Evolutionary conservation across 31 red algal species (phyloP), one percentile per base, ranked within the genome.

Genomic region (Odonthalia washingtoniensis): DNA sequence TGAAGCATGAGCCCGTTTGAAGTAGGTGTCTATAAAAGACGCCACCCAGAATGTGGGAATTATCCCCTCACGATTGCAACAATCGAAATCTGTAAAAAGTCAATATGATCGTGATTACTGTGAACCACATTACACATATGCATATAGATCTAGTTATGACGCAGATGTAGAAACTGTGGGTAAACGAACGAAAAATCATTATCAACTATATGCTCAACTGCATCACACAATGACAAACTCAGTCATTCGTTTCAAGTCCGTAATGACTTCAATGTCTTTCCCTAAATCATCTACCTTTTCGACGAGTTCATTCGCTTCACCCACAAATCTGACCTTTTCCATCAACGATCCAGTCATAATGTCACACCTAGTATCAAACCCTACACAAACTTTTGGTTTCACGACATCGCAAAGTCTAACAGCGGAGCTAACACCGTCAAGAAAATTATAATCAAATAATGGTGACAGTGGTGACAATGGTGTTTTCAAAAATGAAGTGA

Each of bases 361-460:
- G 16, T 70, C 79, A 28, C 9, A 24, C 26, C 67, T 42, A 61
- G 82, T 90, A 39, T 90, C 78, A 75, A 90, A 90, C 30, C 67
- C 41, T 1, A 90, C 63, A 61, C 77, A 82, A 2, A 49, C 40
- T 3, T 5, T 28, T 17, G 87, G 78, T 18, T 42, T 30, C 14
- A 78, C 36, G 28, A 33, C 37, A 30, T 75, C 69, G 36, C 87
- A 90, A 2, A 74, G 68, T 49, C 65, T 21, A 4, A 90, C 28
- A 1, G 72, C 78, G 33, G 75, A 41, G 12, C 65, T n/a, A 5
- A 74, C 41, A 34, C 87, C 87, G 63, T 90, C 76, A 2, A 90
- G 69, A 4, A 90, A 37, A 31, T 46, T 18, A 45, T 83, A 90
- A 37, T 78, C 46, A 1, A 30, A 60, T 30, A 89, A 37, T 0